These are phyloP conservation scores for Entomortierella beljakovae DNA, from an alignment of 192 early-diverging fungal species.

Conservation along the genomic window DNA sequence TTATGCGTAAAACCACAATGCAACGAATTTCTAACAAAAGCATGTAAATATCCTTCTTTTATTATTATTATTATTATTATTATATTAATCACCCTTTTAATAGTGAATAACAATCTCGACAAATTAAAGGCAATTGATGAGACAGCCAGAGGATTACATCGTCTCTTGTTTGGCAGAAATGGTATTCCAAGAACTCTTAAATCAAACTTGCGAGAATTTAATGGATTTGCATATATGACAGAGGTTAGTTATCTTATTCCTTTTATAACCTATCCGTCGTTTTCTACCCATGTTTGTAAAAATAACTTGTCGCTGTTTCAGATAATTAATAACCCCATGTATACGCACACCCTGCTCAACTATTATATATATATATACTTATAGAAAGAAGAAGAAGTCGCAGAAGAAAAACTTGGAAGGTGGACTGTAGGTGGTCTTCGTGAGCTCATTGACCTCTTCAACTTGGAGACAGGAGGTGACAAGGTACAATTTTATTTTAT, in stretches of 20 bases:
- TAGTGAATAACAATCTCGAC: conserved; percentile 29
- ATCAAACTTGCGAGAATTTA: conserved; percentile 26
- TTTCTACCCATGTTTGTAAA: too few relatives aligned
- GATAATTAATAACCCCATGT: too few relatives aligned
- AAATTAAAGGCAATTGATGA: conserved; percentile 35
- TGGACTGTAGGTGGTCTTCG: conserved; percentile 24
- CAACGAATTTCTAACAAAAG: conserved; percentile 19
- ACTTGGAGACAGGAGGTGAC: conserved; percentile 30
- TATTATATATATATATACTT: not conserved
- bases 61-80: not conserved
- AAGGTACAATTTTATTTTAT: conserved; percentile 5
- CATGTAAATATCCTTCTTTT: conserved; percentile 7
- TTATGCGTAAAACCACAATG: not conserved
- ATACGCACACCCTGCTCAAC: too few relatives aligned
- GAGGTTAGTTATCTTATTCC: too few relatives aligned
- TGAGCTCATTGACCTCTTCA: conserved; percentile 32
- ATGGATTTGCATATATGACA: conserved; percentile 18
- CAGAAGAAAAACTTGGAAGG: conserved; percentile 18
- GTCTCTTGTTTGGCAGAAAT: conserved; percentile 27
- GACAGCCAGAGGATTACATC: conserved; percentile 21
- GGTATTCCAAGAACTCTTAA: conserved; percentile 27
- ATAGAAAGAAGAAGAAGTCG: conserved; percentile 34
- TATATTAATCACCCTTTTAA: not conserved
- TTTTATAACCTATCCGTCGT: too few relatives aligned
- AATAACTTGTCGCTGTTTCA: too few relatives aligned